Evolutionary conservation across 2,329 filamentous ascomycete genomes (phyloP), one percentile per base, ranked within the genome.

Genomic region (Pseudogymnoascus sp.): DNA sequence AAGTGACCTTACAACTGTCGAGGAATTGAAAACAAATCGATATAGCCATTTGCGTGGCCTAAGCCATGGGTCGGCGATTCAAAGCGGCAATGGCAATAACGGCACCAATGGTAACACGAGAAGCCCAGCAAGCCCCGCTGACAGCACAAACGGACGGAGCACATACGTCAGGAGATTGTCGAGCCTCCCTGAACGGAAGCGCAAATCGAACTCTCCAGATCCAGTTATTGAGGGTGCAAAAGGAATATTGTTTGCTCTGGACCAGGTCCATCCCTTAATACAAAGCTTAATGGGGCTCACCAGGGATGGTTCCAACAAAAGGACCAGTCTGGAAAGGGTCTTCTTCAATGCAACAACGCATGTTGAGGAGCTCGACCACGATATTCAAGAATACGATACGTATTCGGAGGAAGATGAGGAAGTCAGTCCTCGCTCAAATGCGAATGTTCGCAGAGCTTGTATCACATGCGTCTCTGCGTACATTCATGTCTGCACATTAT

Each of bases 31-130:
- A 67, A 79, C 76, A 67, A 86, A 87, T 65, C 80, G 85, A 21
- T 85, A 86, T 70, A 87, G 84, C 67, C 85, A 87, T 69, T 87
- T 86, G 65, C 81, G 85, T 59, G 85, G 85, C 12, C 75, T 87
- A 37, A 87, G 85, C 65, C 84, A 87, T 65, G 85, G 85, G n/a
- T 87, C 85, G 31, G 86, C 85, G 5, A 87, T 87, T 82, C 82
- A 83, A 64, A 81, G 64, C 35, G 65, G 64, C n/a, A 72, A 69
- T 65, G 67, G 66, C 15, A 62, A 64, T 8, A 71, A 68, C 42
- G 67, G 67, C 31, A 65, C 65, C 13, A 63, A 59, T 40, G 58
- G 58, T 9, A 70, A 64, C 37, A 66, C 70, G 4, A 69, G 66
- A 65, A 86, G 82, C 66, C 84, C 84, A n/a, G 77, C 77, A 27